Conservation (phyloP, 75 land plant genomes). For the Pinus tabuliformis region DNA sequence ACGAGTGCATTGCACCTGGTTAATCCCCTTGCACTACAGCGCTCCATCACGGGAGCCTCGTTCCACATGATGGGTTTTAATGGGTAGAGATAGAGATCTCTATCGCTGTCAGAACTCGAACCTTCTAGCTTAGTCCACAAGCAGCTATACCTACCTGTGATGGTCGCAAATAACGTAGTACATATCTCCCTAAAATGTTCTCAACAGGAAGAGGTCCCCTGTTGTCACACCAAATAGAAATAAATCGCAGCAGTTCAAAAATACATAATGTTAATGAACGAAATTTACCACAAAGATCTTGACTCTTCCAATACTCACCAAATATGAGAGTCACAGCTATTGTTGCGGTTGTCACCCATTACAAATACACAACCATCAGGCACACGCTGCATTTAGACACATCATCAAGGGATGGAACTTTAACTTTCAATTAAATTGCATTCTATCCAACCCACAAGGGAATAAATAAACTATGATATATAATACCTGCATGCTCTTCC, state of each 20-base stretch:
- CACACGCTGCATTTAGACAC: constrained; percentile 39
- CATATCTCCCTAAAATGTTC: constrained; percentile 41
- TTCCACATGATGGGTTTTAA: background rate
- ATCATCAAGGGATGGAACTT: background rate
- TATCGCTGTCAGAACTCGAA: background rate
- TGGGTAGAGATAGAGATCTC: background rate
- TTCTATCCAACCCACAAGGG: background rate
- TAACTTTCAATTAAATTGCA: background rate
- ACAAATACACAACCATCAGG: constrained; percentile 65
- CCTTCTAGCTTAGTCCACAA: background rate
- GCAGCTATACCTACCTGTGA: background rate
- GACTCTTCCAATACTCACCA: constrained; percentile 33
- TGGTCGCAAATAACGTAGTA: constrained; percentile 37
- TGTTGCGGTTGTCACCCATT: constrained; percentile 79
- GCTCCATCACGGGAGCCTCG: background rate
- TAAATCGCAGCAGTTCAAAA: background rate
- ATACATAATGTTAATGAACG: background rate
- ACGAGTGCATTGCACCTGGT: too few relatives aligned
- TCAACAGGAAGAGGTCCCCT: constrained; percentile 46
- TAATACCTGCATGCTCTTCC: too few relatives aligned
- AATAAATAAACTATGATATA: background rate
- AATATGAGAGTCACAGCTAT: constrained; percentile 64
- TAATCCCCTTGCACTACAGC: too few relatives aligned
- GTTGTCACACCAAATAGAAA: background rate
- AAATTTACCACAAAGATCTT: background rate